Conservation (phyloP, 108 stramenopile genomes). For the Pseudonitzschia delicatissima region DNA sequence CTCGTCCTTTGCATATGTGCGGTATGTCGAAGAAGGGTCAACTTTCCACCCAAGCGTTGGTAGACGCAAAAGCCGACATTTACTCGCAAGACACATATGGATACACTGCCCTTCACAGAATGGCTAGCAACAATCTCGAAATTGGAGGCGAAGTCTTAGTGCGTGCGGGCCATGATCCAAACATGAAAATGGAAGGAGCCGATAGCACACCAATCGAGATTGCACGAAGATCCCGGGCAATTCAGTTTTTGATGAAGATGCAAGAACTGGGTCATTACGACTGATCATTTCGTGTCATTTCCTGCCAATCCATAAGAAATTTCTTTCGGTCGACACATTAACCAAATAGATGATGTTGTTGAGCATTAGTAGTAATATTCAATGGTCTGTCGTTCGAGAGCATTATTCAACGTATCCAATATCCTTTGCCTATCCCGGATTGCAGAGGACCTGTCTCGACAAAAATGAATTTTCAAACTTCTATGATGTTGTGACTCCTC, state of each 20-base stretch:
- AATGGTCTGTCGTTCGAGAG: too few relatives aligned
- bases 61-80: conserved; percentile 64
- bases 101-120: conserved; percentile 78
- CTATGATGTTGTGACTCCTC: too few relatives aligned
- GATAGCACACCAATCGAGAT: conserved; percentile 62
- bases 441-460: too few relatives aligned
- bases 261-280: conserved; percentile 58
- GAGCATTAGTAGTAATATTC: too few relatives aligned
- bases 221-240: conserved; percentile 47
- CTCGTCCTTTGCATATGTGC: conserved; percentile 78
- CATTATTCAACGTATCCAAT: too few relatives aligned
- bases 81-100: conserved; percentile 75
- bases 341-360: too few relatives aligned
- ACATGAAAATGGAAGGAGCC: conserved; percentile 36
- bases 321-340: too few relatives aligned
- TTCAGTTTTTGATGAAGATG: conserved; percentile 66
- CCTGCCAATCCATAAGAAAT: too few relatives aligned
- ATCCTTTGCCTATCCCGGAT: too few relatives aligned
- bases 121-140: conserved; percentile 83
- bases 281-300: too few relatives aligned
- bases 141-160: conserved; percentile 65
- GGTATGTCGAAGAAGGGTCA: conserved; percentile 67
- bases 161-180: conserved; percentile 59
- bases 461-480: too few relatives aligned
- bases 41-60: conserved; percentile 46